These are phyloP conservation scores for Phylloporus sp. DNA, from an alignment of 768 basidiomycete genomes.

Conservation along the genomic window DNA sequence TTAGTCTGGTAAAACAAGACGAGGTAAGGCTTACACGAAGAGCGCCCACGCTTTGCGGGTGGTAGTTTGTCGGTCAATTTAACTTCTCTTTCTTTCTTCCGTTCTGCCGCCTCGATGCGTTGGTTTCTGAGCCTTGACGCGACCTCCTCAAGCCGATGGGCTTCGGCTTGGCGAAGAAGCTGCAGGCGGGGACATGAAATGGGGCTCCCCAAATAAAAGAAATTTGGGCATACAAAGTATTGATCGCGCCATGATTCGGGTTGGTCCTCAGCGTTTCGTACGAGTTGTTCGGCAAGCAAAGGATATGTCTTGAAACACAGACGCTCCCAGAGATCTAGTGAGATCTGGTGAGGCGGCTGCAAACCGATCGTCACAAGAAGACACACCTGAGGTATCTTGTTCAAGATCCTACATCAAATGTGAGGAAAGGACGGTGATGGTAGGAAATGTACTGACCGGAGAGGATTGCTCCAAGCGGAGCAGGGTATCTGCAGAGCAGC, in stretches of 20 bases:
- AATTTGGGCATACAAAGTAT: constrained; percentile 52
- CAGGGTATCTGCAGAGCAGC: constrained; percentile 69
- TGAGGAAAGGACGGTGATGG: constrained; percentile 13
- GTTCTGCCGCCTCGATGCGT: constrained; percentile 66
- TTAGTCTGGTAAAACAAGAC: constrained; percentile 9
- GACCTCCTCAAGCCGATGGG: constrained; percentile 59
- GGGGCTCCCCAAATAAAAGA: not conserved
- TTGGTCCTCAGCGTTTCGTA: constrained; percentile 37
- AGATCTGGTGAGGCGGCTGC: constrained; percentile 1
- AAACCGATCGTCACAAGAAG: not conserved
- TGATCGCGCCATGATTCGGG: constrained; percentile 66
- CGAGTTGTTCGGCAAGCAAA: constrained; percentile 47
- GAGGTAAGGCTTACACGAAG: constrained; percentile 44
- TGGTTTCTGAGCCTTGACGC: constrained; percentile 60
- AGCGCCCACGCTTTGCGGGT: constrained; percentile 58
- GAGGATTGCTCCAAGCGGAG: constrained; percentile 64
- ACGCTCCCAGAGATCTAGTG: constrained; percentile 61
- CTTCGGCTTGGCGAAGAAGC: constrained; percentile 57
- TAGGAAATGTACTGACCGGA: constrained; percentile 48
- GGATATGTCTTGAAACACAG: constrained; percentile 62
- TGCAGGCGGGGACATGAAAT: constrained; percentile 27
- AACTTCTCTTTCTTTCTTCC: constrained; percentile 73
- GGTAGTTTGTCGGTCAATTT: constrained; percentile 71
- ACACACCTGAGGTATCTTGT: constrained; percentile 52
- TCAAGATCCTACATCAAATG: constrained; percentile 43